Conservation (phyloP, 192 early-diverging fungal species). For the Coemansia sp. region DNA sequence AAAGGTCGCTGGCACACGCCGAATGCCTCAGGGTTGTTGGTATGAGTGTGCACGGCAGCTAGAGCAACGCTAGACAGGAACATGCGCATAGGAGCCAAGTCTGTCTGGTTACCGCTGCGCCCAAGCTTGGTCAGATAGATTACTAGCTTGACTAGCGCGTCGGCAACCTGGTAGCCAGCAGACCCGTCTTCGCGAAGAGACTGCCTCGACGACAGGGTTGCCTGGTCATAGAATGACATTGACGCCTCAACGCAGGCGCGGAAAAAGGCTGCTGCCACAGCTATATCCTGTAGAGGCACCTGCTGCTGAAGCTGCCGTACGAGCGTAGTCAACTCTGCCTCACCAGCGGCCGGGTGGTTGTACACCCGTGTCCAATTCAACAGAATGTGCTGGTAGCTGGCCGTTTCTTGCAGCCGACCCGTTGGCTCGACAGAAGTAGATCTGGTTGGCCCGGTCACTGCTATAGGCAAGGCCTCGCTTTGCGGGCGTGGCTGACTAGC, state of each 20-base stretch:
- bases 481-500: not conserved
- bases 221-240: constrained; percentile 71
- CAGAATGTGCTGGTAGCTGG: constrained; percentile 52
- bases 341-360: constrained; percentile 49
- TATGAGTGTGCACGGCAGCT: constrained; percentile 81
- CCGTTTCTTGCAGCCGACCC: constrained; percentile 27
- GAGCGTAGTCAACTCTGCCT: constrained; percentile 46
- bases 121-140: constrained; percentile 78
- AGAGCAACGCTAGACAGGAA: constrained; percentile 84
- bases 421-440: not conserved
- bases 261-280: constrained; percentile 85
- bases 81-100: constrained; percentile 72
- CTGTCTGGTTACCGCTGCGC: constrained; percentile 49
- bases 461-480: not conserved
- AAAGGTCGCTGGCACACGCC: constrained; percentile 77
- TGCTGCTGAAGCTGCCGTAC: constrained; percentile 68
- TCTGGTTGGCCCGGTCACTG: not conserved
- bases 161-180: constrained; percentile 76
- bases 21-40: constrained; percentile 73
- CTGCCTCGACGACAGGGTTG: constrained; percentile 29
- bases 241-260: constrained; percentile 83
- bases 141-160: constrained; percentile 89
- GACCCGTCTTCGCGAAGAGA: constrained; percentile 6
- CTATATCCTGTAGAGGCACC: constrained; percentile 72
- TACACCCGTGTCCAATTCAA: constrained; percentile 52